Evolutionary conservation across 257 asterid species (phyloP), one percentile per base, ranked within the genome.

Genomic region (Verbascum thapsus): DNA sequence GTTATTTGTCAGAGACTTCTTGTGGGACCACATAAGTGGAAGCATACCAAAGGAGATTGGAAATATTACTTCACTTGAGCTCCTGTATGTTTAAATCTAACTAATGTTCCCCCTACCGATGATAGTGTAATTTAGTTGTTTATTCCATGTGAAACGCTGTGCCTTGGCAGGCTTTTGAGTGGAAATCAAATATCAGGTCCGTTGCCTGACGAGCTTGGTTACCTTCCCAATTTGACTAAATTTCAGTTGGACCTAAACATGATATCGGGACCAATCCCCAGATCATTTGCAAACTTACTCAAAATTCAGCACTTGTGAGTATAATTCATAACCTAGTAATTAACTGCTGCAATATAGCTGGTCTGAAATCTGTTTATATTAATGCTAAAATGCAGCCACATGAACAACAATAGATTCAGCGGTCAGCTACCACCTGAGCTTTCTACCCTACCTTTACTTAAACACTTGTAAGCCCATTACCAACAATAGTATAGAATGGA

Each of bases 321-420:
- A 26, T 11, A 23, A n/a, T 59, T 52, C 57, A 17, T 40, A 23
- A 30, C 63, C 53, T 39, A 61, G 20, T 68, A 15, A 7, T 18
- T 40, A 23, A n/a, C 16, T 11, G 12, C 49, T 55, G n/a, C n/a
- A n/a, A n/a, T n/a, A n/a, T n/a, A n/a, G 32, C 32, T 26, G 39
- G 3, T 52, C 11, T 15, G 13, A 3, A n/a, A 18, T 38, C 38
- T 64, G 63, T 20, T 40, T 45, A 8, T n/a, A n/a, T n/a, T n/a
- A n/a, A n/a, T n/a, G n/a, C n/a, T n/a, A n/a, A n/a, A n/a, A 23
- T 54, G 77, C 77, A 81, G 84, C 76, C 87, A 81, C 78, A 81
- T 81, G 87, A 81, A 81, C 72, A 16, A 81, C 76, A 81, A 81
- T 22, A 56, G 3, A 5, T 63, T 81, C 70, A 74, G 76, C 16